Evolutionary conservation across 163 green algal genomes (phyloP).

Genomic region (Scenedesmus sp.): DNA sequence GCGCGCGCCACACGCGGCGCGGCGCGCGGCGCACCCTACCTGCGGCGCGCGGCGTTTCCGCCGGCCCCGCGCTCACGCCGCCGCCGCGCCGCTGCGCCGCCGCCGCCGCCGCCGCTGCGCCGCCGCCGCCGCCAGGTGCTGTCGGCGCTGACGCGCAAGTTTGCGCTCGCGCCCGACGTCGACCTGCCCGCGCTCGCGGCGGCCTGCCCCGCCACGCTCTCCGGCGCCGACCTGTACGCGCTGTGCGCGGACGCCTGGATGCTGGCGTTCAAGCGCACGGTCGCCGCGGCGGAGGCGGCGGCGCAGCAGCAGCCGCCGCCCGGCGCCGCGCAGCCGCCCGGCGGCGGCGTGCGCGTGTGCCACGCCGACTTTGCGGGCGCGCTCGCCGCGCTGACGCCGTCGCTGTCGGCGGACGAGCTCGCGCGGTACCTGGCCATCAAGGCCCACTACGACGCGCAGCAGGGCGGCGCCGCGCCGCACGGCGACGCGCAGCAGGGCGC

Average conservation of each 20-base stretch:
- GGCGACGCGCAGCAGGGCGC: no score
- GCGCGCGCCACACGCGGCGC: no score
- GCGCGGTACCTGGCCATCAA: constrained; percentile 77
- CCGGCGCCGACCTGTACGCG: constrained; percentile 95
- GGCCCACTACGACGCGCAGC: constrained; percentile 70
- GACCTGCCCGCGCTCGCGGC: constrained; percentile 75
- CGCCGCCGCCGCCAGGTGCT: constrained; percentile 72
- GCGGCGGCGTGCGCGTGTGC: constrained; percentile 55
- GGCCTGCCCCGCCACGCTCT: constrained; percentile 68
- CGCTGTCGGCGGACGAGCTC: constrained; percentile 79
- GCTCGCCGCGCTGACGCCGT: constrained; percentile 73
- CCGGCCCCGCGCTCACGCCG: no score
- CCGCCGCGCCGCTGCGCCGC: no score
- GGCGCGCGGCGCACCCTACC: no score
- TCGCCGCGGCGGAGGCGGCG: neutral
- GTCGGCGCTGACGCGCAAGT: constrained; percentile 91
- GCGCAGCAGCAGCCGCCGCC: constrained; percentile 6
- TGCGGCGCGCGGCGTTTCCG: no score
- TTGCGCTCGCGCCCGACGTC: constrained; percentile 75
- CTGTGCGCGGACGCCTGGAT: constrained; percentile 95
- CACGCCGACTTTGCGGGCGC: constrained; percentile 75
- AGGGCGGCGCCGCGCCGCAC: constrained; percentile 23
- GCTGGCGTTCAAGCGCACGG: constrained; percentile 73
- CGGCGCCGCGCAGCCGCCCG: neutral
- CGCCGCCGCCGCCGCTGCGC: no score